These are phyloP conservation scores for Pelargonium fulgidum DNA, from an alignment of 441 rosid species.

Conservation along the genomic window DNA sequence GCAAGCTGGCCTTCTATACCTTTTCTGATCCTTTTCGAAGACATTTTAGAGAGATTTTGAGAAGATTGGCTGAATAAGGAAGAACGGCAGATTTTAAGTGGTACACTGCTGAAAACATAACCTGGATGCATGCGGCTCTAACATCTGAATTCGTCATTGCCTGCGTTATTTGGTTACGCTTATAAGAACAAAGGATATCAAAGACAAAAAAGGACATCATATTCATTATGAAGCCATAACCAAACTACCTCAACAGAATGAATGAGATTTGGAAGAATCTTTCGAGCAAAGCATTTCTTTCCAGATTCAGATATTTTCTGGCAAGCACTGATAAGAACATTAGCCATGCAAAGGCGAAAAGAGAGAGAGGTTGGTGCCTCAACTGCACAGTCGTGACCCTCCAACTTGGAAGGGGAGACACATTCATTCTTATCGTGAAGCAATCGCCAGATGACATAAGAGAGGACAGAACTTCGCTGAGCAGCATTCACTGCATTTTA, in stretches of 20 bases:
- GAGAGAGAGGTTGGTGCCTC: slow-evolving; percentile 33
- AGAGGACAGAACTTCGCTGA: slow-evolving; percentile 33
- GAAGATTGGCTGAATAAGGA: slow-evolving; percentile 62
- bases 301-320: slow-evolving; percentile 63
- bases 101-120: slow-evolving; percentile 78
- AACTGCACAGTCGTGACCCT: slow-evolving; percentile 22
- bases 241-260: slow-evolving; percentile 44
- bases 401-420: slow-evolving; percentile 22
- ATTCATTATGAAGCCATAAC: slow-evolving; percentile 11
- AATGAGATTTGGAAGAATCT: slow-evolving; percentile 47
- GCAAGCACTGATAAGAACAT: slow-evolving; percentile 79
- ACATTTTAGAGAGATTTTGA: slow-evolving; percentile 55
- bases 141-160: slow-evolving; percentile 42
- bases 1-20: slow-evolving; percentile 38
- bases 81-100: slow-evolving; percentile 69
- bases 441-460: slow-evolving; percentile 46
- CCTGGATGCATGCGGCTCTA: slow-evolving; percentile 73
- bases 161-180: slow-evolving; percentile 31
- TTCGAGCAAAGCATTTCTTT: slow-evolving; percentile 50
- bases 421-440: slow-evolving; percentile 34
- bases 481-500: slow-evolving; percentile 36
- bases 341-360: slow-evolving; percentile 83
- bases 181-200: slow-evolving; percentile 13
- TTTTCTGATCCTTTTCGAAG: slow-evolving; percentile 56
- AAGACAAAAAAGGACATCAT: slow-evolving; percentile 2